Percentiles rank a stretch among this genome's conserved stretches.
phyloP scores from a whole-genome alignment of 2,329 filamentous ascomycete genomes.

The Hirsutella minnesotensis region DNA sequence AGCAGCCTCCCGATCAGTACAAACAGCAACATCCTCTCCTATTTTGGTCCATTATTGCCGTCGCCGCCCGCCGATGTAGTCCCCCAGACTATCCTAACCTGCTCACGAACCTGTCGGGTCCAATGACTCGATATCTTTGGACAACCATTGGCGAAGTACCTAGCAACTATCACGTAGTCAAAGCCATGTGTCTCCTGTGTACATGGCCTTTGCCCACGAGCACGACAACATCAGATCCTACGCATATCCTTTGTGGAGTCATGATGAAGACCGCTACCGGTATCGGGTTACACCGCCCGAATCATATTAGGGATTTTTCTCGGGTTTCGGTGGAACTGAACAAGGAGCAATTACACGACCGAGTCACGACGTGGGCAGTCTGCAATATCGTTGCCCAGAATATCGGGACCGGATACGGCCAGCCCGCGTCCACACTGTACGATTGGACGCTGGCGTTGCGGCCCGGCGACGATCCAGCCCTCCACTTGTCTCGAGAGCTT shows the following conservation, averaged over 20 bases:
- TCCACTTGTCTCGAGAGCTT: slow-evolving; percentile 48
- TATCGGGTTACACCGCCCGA: slow-evolving; percentile 70
- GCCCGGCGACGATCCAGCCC: slow-evolving; percentile 46
- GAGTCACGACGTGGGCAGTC: slow-evolving; percentile 71
- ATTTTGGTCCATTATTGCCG: slow-evolving; percentile 74
- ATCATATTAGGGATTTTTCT: slow-evolving; percentile 74
- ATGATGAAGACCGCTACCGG: slow-evolving; percentile 85
- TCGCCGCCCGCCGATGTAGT: slow-evolving; percentile 60
- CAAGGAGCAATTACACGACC: slow-evolving; percentile 67
- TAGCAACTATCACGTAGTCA: slow-evolving; percentile 69
- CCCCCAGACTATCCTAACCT: slow-evolving; percentile 44
- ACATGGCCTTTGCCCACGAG: slow-evolving; percentile 78
- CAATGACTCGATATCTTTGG: slow-evolving; percentile 63
- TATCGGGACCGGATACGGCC: slow-evolving; percentile 73
- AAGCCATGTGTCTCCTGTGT: slow-evolving; percentile 67
- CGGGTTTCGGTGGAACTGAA: slow-evolving; percentile 62
- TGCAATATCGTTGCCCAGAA: slow-evolving; percentile 77
- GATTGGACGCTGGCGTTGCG: slow-evolving; percentile 59
- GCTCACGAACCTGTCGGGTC: slow-evolving; percentile 54
- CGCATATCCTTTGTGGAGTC: slow-evolving; percentile 68
- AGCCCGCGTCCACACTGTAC: slow-evolving; percentile 66
- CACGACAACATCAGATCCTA: slow-evolving; percentile 67
- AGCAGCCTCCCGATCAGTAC: slow-evolving; percentile 59
- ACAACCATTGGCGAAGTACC: slow-evolving; percentile 66
- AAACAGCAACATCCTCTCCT: slow-evolving; percentile 68